Evolutionary conservation across 2,329 filamentous ascomycete species (phyloP).

Genomic region (Simplicillium aogashimaense): DNA sequence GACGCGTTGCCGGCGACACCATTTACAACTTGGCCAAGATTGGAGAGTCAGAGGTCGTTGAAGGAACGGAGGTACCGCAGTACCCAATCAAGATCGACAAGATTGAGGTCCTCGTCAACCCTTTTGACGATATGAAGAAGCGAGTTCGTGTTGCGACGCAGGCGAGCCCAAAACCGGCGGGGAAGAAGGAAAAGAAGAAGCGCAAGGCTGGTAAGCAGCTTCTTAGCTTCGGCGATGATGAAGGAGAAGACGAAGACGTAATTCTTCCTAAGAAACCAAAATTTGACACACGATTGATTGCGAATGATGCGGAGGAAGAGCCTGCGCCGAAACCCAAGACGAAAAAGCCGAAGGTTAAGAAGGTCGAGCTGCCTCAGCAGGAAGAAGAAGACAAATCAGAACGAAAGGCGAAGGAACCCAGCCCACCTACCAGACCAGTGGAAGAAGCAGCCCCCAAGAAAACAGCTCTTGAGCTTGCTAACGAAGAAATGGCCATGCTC

Average conservation of each 20-base stretch:
- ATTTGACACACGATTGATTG: constrained; percentile 67
- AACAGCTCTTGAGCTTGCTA: constrained; percentile 56
- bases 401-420: neutral
- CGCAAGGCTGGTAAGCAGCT: constrained; percentile 67
- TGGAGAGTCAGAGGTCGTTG: constrained; percentile 73
- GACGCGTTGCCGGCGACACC: constrained; percentile 82
- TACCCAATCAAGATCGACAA: constrained; percentile 74
- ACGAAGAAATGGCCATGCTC: constrained; percentile 70
- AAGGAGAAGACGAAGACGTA: constrained; percentile 41
- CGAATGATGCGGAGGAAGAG: constrained; percentile 33
- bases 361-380: constrained; percentile 16
- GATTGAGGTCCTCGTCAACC: constrained; percentile 70
- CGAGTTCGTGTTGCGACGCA: constrained; percentile 47
- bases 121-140: constrained; percentile 73
- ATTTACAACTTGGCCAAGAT: constrained; percentile 95
- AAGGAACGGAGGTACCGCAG: constrained; percentile 70
- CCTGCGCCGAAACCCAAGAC: constrained; percentile 15
- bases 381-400: constrained; percentile 2
- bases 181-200: constrained; percentile 50
- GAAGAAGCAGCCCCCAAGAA: constrained; percentile 23
- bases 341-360: constrained; percentile 19
- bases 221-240: constrained; percentile 68
- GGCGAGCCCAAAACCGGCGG: constrained; percentile 25
- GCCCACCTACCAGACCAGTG: neutral
- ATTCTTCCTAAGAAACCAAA: constrained; percentile 66